Percentiles rank a stretch among this genome's conserved stretches.
phyloP scores from a whole-genome alignment of 768 basidiomycete genomes.

The Amanita rimosa region DNA sequence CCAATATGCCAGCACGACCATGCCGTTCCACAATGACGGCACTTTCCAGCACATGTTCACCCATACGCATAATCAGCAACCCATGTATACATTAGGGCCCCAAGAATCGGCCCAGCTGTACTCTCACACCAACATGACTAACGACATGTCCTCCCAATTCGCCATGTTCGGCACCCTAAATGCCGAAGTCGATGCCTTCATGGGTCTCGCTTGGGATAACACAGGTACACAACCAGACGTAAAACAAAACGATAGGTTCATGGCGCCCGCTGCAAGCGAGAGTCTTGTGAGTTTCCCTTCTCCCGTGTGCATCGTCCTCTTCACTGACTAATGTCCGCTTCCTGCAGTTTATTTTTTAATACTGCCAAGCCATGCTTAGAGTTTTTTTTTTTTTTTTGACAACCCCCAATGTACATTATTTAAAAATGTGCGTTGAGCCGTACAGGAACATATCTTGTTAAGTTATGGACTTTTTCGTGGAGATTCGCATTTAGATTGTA shows the following conservation, averaged over 20 bases:
- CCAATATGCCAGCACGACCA: slow-evolving; percentile 6
- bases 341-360: slow-evolving; percentile 11
- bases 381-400: not conserved
- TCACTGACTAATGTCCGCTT: slow-evolving; percentile 1
- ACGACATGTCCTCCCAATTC: slow-evolving; percentile 21
- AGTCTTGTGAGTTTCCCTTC: slow-evolving; percentile 15
- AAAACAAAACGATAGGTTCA: slow-evolving; percentile 20
- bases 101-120: slow-evolving; percentile 15
- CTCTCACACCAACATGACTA: slow-evolving; percentile 18
- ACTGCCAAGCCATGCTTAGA: not conserved
- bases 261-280: slow-evolving; percentile 18
- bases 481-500: slow-evolving; percentile 1
- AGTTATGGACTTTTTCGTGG: slow-evolving; percentile 2
- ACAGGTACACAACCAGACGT: slow-evolving; percentile 13
- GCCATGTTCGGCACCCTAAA: slow-evolving; percentile 18
- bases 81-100: slow-evolving; percentile 9
- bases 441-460: not conserved
- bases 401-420: slow-evolving; percentile 1
- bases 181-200: slow-evolving; percentile 17
- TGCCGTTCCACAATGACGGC: slow-evolving; percentile 10
- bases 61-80: slow-evolving; percentile 7
- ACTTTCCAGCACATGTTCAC: slow-evolving; percentile 8
- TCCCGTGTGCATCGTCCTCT: not conserved
- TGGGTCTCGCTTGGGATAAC: slow-evolving; percentile 20
- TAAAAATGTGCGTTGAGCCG: slow-evolving; percentile 1